These are phyloP conservation scores for Penicillium samsonianum DNA, from an alignment of 495 filamentous ascomycete genomes.

Conservation along the genomic window DNA sequence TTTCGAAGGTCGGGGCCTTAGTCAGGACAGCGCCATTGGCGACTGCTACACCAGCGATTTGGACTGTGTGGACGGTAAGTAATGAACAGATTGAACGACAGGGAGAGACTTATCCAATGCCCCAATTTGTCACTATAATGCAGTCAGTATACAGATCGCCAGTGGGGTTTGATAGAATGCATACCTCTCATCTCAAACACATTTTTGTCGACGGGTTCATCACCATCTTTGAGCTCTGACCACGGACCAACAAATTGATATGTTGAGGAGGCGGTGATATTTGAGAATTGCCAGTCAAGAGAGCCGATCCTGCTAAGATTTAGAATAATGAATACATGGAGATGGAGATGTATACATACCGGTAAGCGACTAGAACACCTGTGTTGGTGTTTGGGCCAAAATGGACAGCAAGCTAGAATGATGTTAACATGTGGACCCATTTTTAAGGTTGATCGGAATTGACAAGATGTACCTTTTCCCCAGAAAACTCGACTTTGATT, in stretches of 20 bases:
- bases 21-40: conserved; percentile 48
- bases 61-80: conserved; percentile 41
- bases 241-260: conserved; percentile 57
- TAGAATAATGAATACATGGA: not conserved
- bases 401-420: conserved; percentile 51
- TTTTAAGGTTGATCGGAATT: not conserved
- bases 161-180: not conserved
- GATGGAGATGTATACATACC: conserved; percentile 21
- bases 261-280: conserved; percentile 60
- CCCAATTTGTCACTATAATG: conserved; percentile 66
- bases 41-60: conserved; percentile 58
- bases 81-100: not conserved
- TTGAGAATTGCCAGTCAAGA: conserved; percentile 68
- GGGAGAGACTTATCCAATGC: conserved; percentile 50
- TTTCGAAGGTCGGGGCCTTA: conserved; percentile 51
- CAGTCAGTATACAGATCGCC: conserved; percentile 2
- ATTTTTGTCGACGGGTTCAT: conserved; percentile 18
- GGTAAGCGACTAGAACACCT: conserved; percentile 59
- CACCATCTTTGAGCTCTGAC: conserved; percentile 21
- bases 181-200: conserved; percentile 43
- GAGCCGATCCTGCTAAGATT: conserved; percentile 50
- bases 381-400: conserved; percentile 60
- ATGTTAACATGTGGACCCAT: conserved; percentile 2
- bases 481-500: conserved; percentile 65
- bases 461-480: conserved; percentile 46